Evolutionary conservation across 495 filamentous ascomycete genomes (phyloP), one percentile per base, ranked within the genome.

Genomic region (Jackrogersella multiformis): DNA sequence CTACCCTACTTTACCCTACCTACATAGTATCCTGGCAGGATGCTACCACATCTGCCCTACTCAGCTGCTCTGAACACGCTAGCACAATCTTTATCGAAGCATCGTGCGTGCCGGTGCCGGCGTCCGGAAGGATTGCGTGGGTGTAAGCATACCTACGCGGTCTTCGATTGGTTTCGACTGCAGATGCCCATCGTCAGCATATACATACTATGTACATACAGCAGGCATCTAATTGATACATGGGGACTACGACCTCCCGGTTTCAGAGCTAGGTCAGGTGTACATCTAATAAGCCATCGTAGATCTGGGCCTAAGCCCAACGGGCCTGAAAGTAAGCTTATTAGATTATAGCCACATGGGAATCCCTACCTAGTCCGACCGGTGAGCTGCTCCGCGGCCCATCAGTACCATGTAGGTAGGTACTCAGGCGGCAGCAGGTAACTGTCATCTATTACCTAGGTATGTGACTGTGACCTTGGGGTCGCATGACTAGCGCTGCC

Each of bases 271-370:
- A 42, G 57, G 57, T 61, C 64, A 67, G 56, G 34, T 56, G 64
- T 59, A 26, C 64, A 53, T 53, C 49, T 53, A 34, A 58, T 69
- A 64, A 60, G 59, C 66, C 66, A 64, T 69, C 55, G 59, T 21
- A 52, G 60, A 60, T 64, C 66, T 64, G 66, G 45, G 8, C 58
- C 41, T 13, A 42, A 28, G 38, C 59, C 51, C 53, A 42, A 57
- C 48, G 13, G 55, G 42, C 51, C 9, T 15, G 7, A 24, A 60
- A 45, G 36, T 60, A 57, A 52, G 34, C 49, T 46, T 60, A 56
- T 38, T 44, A 53, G 58, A 60, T 60, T 28, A 34, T 54, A 68
- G 65, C 65, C 65, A 59, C 59, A 69, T 72, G 71, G 73, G 75
- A 30, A 36, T 21, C 26, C 46, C 46, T 69, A 61, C 67, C 64